These are phyloP conservation scores for Fraxinus cuspidata DNA, from an alignment of 257 asterid genomes.

Conservation along the genomic window DNA sequence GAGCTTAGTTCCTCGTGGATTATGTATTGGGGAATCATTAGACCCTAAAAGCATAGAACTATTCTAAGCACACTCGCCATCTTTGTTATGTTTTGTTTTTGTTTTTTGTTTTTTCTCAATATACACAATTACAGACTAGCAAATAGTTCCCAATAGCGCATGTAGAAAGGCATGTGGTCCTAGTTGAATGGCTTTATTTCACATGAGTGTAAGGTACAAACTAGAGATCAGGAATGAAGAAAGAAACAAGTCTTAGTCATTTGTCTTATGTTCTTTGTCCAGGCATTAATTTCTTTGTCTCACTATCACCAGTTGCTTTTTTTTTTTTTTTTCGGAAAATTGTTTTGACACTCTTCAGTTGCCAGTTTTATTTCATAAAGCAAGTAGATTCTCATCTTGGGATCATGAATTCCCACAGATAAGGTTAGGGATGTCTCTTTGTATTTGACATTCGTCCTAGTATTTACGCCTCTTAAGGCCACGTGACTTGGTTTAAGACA, in stretches of 20 bases:
- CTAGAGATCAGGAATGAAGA: conserved; percentile 24
- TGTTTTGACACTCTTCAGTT: background rate
- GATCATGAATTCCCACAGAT: background rate
- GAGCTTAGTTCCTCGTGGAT: no score
- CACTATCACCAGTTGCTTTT: background rate
- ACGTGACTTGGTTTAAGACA: background rate
- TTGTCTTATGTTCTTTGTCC: conserved; percentile 14
- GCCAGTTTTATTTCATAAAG: no score
- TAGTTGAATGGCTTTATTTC: conserved; percentile 11
- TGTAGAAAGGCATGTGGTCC: background rate
- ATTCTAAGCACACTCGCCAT: no score
- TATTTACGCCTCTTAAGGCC: background rate
- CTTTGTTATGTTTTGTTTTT: background rate
- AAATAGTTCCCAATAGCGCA: background rate
- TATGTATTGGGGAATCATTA: background rate
- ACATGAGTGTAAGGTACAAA: conserved; percentile 23
- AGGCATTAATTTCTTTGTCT: background rate
- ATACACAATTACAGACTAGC: background rate
- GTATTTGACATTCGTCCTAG: background rate
- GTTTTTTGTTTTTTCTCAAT: background rate
- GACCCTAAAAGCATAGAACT: background rate
- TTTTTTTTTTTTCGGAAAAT: no score
- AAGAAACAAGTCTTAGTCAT: conserved; percentile 12
- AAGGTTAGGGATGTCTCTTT: background rate
- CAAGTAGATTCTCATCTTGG: background rate